A percentile compares a stretch with the other conserved stretches of the same genome.
phyloP scores from a whole-genome alignment of 1,284 basidiomycete genomes.

The Malassezia psittaci region DNA sequence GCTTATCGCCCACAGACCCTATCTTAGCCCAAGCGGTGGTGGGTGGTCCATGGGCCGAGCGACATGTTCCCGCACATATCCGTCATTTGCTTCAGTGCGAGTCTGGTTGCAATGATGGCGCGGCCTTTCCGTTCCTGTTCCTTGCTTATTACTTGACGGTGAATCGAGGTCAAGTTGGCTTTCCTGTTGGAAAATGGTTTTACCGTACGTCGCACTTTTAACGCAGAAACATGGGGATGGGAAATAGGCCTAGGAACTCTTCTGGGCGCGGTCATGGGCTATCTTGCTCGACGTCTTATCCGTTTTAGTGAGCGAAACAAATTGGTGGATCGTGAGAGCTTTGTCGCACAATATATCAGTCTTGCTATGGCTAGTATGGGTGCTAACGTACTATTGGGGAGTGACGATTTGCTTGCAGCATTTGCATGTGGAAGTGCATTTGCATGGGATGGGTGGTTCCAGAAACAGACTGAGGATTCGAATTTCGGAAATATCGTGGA shows the following conservation, averaged over 20 bases:
- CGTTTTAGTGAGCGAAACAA: constrained; percentile 81
- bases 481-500: constrained; percentile 95
- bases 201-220: constrained; percentile 26
- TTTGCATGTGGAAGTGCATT: constrained; percentile 93
- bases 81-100: constrained; percentile 86
- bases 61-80: constrained; percentile 91
- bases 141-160: constrained; percentile 80
- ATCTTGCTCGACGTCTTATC: constrained; percentile 79
- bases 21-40: constrained; percentile 58
- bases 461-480: constrained; percentile 71
- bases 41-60: constrained; percentile 94
- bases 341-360: constrained; percentile 77
- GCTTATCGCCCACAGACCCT: constrained; percentile 92
- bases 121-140: constrained; percentile 88
- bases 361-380: constrained; percentile 71
- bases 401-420: constrained; percentile 54
- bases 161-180: constrained; percentile 57
- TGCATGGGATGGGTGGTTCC: constrained; percentile 88
- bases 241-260: constrained; percentile 70
- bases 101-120: constrained; percentile 64
- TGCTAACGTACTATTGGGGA: constrained; percentile 42
- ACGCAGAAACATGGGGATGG: constrained; percentile 52
- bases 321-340: constrained; percentile 90
- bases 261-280: constrained; percentile 71
- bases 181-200: constrained; percentile 52